Evolutionary conservation across 192 early-diverging fungal species (phyloP), one percentile per base, ranked within the genome.

Genomic region (Pilaira anomala): DNA sequence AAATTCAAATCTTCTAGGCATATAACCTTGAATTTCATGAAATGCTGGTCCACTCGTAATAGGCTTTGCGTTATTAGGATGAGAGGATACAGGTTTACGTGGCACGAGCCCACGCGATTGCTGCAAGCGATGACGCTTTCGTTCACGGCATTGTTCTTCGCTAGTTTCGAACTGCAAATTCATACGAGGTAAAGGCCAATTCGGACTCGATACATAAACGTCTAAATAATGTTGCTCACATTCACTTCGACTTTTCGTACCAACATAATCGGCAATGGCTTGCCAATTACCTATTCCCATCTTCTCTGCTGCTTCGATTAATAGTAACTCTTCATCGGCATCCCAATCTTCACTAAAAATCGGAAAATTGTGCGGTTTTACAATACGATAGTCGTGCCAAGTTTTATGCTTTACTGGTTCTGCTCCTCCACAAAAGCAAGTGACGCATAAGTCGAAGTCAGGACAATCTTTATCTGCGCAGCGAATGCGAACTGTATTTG

Each of bases 241-340:
- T 69, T 98, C 92, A 49, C 89, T 83, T 53, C 87, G 86, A 18
- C 85, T 88, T 69, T 95, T 95, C 30, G 93, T 94, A 14, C 93
- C 93, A 24, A 98, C 89, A 63, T 95, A 91, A 53, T 93, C 93
- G 0, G 94, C 88, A 30, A 96, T 90, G 49, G 94, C 92, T 67
- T 91, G 90, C 95, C 95, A 99, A 78, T 98, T 98, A 33, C 97
- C 97, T 59, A 98, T 85, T 21, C 97, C 97, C 75, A 87, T 93
- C 69, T 90, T 83, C 73, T 94, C 90, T 48, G 93, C 80, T 6
- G 88, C 92, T 60, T 97, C 93, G 42, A 98, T 91, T 63, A 99
- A 78, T 59, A 93, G 65, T 48, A 98, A 78, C 78, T 99, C 97
- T 65, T 99, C 97, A 52, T 98, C 93, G 4, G 94, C 97, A 45